These are phyloP conservation scores for Dactylellina parvicollis DNA, from an alignment of 2,329 filamentous ascomycete species.

Conservation along the genomic window DNA sequence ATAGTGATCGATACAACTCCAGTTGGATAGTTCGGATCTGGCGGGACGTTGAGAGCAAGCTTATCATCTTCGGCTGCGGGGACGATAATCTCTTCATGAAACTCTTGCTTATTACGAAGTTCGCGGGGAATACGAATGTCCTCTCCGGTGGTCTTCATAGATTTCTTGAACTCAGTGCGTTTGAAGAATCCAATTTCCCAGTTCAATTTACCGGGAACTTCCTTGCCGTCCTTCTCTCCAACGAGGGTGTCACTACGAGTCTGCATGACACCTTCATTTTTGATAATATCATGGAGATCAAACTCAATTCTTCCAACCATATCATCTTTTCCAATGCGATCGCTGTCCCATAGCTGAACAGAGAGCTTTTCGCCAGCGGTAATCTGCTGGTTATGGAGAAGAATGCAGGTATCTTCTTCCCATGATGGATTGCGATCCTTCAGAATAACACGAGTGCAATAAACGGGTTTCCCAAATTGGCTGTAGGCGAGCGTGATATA, in stretches of 20 bases:
- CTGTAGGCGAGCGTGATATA: constrained; percentile 96
- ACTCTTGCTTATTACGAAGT: constrained; percentile 76
- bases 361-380: constrained; percentile 76
- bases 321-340: constrained; percentile 76
- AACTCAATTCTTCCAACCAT: constrained; percentile 78
- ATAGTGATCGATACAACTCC: constrained; percentile 86
- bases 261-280: constrained; percentile 92
- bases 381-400: constrained; percentile 76
- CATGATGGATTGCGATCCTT: constrained; percentile 75
- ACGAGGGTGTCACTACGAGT: constrained; percentile 83
- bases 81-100: constrained; percentile 88
- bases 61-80: constrained; percentile 79
- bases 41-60: constrained; percentile 86
- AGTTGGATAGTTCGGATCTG: constrained; percentile 94
- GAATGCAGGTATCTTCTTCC: constrained; percentile 75
- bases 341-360: constrained; percentile 79
- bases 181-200: constrained; percentile 97
- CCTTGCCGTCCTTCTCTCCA: constrained; percentile 82
- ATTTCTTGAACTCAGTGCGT: constrained; percentile 86
- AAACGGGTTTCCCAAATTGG: constrained; percentile 70
- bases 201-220: constrained; percentile 91
- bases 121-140: constrained; percentile 76
- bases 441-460: constrained; percentile 68
- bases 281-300: constrained; percentile 89
- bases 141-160: constrained; percentile 85